Evolutionary conservation across 805 yeast genomes (phyloP), one percentile per base, ranked within the genome.

Genomic region (Hanseniaspora hatyaiensis): DNA sequence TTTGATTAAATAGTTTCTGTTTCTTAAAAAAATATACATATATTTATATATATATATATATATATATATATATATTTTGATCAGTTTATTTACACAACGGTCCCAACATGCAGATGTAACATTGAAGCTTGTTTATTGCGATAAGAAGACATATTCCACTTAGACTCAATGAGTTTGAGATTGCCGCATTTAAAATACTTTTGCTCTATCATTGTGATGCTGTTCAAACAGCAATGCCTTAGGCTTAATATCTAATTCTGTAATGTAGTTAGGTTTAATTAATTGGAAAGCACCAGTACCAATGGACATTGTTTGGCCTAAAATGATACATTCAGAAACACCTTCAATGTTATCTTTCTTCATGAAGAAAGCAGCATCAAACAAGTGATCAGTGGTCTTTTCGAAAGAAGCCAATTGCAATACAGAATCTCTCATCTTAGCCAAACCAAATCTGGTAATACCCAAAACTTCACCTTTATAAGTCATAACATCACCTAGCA

Each of bases 381-480:
- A 92, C 63, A 92, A 72, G 66, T 92, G 99, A 63, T 92, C 99
- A 0, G 98, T 89, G 4, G 99, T 92, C 69, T 92, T 92, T 63
- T 92, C 99, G 62, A 92, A 92, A 13, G 95, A 84, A 0, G 99
- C 99, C 60, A 92, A 71, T 65, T 92, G 98, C 60, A 92, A 70
- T 23, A 92, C 99, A 24, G 95, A 84, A 65, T 92, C 98, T 68
- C 98, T 80, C 97, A 92, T 92, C 65, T 94, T 92, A 58, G 96
- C 89, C 56, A 92, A 72, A 55, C 99, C 99, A 59, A 92, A 92
- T 68, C 99, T 77, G 1, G 99, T 92, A 61, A 92, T 92, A 65
- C 99, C 98, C 56, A 94, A 73, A 11, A 92, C 95, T 63, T 92
- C 98, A 51, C 99, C 99, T 67, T 92, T 92, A 65, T 85, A 92